These are phyloP conservation scores for Vachellia pachyceras DNA, from an alignment of 306 rosid species.

Conservation along the genomic window DNA sequence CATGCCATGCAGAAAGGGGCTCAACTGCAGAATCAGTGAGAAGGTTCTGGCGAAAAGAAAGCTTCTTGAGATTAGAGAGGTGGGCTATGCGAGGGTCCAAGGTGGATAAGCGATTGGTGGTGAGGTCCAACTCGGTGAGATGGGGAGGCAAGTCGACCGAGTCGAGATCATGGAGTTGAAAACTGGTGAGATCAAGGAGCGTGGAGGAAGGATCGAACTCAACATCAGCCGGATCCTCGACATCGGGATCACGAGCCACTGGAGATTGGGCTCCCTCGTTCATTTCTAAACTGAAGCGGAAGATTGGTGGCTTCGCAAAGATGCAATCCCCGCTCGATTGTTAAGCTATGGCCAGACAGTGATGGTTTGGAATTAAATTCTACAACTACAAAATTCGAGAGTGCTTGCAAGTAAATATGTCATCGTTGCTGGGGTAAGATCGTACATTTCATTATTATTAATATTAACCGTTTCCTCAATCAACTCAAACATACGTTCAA, in stretches of 20 bases:
- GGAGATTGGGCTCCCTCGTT: constrained; percentile 39
- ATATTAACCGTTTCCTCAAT: no score
- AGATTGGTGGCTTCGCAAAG: not conserved
- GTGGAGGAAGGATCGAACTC: constrained; percentile 62
- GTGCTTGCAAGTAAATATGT: no score
- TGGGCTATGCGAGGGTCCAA: constrained; percentile 77
- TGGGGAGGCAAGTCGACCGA: constrained; percentile 68
- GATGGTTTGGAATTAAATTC: no score
- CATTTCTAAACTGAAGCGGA: constrained; percentile 1
- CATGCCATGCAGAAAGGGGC: constrained; percentile 73
- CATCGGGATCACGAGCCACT: constrained; percentile 35
- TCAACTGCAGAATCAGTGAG: constrained; percentile 62
- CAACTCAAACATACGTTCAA: no score
- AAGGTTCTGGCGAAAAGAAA: constrained; percentile 89
- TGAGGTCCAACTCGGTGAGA: constrained; percentile 90
- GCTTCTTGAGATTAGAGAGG: constrained; percentile 73
- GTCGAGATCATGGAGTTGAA: constrained; percentile 81
- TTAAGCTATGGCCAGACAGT: no score
- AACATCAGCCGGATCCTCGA: constrained; percentile 15
- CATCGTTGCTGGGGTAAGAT: no score
- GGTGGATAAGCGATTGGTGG: constrained; percentile 76
- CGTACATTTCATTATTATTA: no score
- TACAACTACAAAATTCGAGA: no score
- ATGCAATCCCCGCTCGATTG: not conserved
- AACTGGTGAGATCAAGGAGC: constrained; percentile 78